phyloP scores from a whole-genome alignment of 306 rosid species.

The Hippophae gyantsensis region DNA sequence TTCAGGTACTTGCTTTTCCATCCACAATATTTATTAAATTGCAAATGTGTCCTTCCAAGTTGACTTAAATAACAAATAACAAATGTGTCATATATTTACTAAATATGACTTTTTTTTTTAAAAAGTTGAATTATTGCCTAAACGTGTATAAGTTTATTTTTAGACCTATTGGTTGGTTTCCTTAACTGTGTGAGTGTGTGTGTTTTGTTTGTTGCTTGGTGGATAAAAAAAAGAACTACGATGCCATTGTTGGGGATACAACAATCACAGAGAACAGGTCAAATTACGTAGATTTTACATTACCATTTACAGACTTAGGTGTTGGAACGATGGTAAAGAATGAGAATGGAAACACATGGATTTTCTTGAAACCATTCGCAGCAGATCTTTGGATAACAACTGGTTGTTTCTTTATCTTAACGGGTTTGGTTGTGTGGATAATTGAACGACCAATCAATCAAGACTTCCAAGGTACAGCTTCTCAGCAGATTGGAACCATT shows the following conservation, averaged over 20 bases:
- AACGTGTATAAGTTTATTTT: no score
- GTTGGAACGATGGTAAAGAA: slow-evolving; percentile 4
- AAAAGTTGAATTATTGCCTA: no score
- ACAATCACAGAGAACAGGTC: slow-evolving; percentile 3
- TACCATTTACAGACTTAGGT: slow-evolving; percentile 7
- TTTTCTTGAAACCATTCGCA: slow-evolving; percentile 16
- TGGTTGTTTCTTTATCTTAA: slow-evolving; percentile 7
- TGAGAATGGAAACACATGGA: slow-evolving; percentile 3
- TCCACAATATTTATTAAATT: not conserved
- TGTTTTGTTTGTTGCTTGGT: not conserved
- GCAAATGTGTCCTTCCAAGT: not conserved
- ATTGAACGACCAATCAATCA: slow-evolving; percentile 1
- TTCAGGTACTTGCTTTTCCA: not conserved
- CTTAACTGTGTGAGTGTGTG: not conserved
- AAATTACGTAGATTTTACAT: slow-evolving; percentile 1
- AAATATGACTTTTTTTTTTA: no score
- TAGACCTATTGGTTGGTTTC: no score
- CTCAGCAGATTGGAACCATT: slow-evolving; percentile 6
- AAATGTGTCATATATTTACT: no score
- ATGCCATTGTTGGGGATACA: slow-evolving; percentile 9
- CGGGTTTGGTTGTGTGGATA: slow-evolving; percentile 10
- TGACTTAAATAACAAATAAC: not conserved
- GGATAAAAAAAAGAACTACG: not conserved
- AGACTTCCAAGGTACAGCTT: slow-evolving; percentile 5
- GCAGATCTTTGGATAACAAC: slow-evolving; percentile 8